These are phyloP conservation scores for Fragaria iinumae DNA, from an alignment of 306 rosid species.

Conservation along the genomic window DNA sequence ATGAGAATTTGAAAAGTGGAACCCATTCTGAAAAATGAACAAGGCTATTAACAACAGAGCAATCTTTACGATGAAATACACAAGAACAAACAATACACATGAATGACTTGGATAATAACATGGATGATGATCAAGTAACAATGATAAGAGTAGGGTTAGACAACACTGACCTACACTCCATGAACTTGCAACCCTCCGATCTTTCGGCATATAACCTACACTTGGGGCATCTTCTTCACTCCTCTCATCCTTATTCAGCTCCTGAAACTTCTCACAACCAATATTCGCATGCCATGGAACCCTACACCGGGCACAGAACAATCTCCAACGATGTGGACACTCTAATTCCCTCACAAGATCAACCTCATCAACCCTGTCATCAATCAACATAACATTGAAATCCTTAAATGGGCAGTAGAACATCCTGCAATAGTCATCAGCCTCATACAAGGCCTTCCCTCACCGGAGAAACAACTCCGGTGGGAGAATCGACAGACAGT, in stretches of 20 bases:
- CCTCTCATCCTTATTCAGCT: conserved; percentile 31
- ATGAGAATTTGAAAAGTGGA: background rate
- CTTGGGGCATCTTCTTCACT: conserved; percentile 50
- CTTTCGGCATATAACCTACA: conserved; percentile 47
- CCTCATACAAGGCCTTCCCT: conserved; percentile 38
- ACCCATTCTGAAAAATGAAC: background rate
- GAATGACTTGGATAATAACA: background rate
- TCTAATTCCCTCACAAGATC: conserved; percentile 28
- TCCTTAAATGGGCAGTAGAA: conserved; percentile 52
- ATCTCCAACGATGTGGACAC: conserved; percentile 52
- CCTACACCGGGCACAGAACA: conserved; percentile 53
- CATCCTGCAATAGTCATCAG: background rate
- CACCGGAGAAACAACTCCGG: conserved; percentile 36
- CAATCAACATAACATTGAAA: conserved; percentile 45
- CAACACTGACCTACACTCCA: conserved; percentile 55
- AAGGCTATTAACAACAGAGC: background rate
- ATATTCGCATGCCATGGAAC: conserved; percentile 13
- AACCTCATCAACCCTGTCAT: conserved; percentile 5
- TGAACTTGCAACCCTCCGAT: conserved; percentile 41
- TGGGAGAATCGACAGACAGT: conserved; percentile 38
- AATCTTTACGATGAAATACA: background rate
- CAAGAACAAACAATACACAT: background rate
- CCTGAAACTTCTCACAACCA: conserved; percentile 41
- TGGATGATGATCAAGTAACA: background rate
- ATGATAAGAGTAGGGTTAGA: background rate